A percentile compares a stretch with the other conserved stretches of the same genome.
These are phyloP conservation scores for Yamadazyma olivae DNA, from an alignment of 805 yeast species.

Conservation along the genomic window DNA sequence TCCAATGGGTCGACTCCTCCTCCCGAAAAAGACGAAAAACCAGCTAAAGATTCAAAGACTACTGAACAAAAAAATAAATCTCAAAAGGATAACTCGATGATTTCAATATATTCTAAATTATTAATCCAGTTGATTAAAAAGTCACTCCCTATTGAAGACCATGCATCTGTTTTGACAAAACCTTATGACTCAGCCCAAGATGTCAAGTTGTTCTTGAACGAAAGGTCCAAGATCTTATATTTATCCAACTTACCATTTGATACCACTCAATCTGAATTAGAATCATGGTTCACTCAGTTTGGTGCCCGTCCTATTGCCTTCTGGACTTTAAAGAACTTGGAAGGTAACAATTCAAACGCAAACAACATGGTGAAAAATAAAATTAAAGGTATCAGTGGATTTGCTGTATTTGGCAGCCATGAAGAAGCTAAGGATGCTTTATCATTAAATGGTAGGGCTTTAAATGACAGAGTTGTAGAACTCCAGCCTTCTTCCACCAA, in stretches of 20 bases:
- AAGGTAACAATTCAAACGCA: constrained; percentile 9
- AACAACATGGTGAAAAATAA: constrained; percentile 42
- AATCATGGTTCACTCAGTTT: constrained; percentile 85
- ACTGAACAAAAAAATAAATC: background rate
- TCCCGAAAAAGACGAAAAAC: background rate
- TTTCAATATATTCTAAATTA: constrained; percentile 42
- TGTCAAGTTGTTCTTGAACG: constrained; percentile 60
- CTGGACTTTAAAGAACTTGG: constrained; percentile 76
- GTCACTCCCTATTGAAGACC: constrained; percentile 48
- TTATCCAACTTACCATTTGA: constrained; percentile 80
- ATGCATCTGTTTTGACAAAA: constrained; percentile 54
- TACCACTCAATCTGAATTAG: constrained; percentile 87
- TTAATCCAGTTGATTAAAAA: constrained; percentile 47
- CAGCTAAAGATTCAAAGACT: background rate
- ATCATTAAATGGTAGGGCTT: constrained; percentile 71
- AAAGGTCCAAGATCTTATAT: constrained; percentile 74
- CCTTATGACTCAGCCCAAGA: constrained; percentile 82
- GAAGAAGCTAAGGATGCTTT: constrained; percentile 83
- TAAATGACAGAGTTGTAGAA: constrained; percentile 74
- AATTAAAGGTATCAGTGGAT: constrained; percentile 58
- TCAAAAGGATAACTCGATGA: constrained; percentile 12
- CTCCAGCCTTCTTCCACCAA: constrained; percentile 81
- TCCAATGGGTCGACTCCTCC: constrained; percentile 11
- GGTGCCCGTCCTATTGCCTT: constrained; percentile 86
- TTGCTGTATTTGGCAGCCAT: constrained; percentile 79